Base-by-base conservation (phyloP, 2,329 filamentous ascomycete genomes). In the Fusarium palustre region DNA sequence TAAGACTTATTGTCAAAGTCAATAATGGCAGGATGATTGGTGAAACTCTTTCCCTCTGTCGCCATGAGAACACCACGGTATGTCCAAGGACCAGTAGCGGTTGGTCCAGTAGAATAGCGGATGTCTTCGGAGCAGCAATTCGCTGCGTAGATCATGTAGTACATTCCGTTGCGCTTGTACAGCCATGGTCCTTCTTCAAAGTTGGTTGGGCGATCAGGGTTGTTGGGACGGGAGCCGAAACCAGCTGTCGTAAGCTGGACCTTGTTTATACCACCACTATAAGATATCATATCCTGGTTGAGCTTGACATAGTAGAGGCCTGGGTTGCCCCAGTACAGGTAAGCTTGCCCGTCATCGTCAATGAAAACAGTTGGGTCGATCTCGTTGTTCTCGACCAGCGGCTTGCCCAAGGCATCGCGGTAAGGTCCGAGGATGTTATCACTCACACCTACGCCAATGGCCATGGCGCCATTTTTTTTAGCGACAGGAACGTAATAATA, bases 171-270 rank as follows among this genome's bases (percentile, higher is more conserved):
- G 1, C 76, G 74, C 69, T 79, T 79, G 57, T 78, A 78, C 10
- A 81, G 62, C 80, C 80, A 81, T 0, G 80, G 76, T 0, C 79
- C 80, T 53, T 81, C 79, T 48, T 81, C 81, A 55, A 76, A 81
- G 1, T 77, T 69, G 10, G 79, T 81, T 24, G 24, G 30, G 2
- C 59, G 59, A 2, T 63, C 12, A 5, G 47, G 6, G 3, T 47
- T 62, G 30, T 62, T 62, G 0, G 47, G 57, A 0, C 57, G 59
- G 3, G 41, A 31, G 1, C 57, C 57, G 3, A 63, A 63, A 1
- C 34, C 59, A 12, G 59, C 24, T 0, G 59, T 62, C 0, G 59
- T 63, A 2, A 63, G 18, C 2, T 54, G 25, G 0, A 63, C 59
- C 7, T 63, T 25, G 30, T 55, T 63, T 4, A 63, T 13, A 0